A percentile compares a stretch with the other conserved stretches of the same genome.
Evolutionary conservation across 225 moss, liverwort and hornwort species (phyloP).

Genomic region (Physcomitrellopsis africana): DNA sequence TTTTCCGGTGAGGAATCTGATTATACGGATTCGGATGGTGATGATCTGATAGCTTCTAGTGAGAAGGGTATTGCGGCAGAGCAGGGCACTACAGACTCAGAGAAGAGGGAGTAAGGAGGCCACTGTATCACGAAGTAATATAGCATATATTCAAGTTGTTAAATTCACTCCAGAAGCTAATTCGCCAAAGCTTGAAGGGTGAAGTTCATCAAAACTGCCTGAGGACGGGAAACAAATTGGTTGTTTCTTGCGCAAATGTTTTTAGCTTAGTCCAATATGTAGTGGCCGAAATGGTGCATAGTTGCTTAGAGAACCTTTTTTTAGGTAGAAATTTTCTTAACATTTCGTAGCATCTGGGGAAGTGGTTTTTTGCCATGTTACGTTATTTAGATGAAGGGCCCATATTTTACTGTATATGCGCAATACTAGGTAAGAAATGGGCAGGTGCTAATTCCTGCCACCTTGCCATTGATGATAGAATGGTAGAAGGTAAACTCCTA

Average conservation of each 20-base stretch:
- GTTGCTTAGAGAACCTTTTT: background rate
- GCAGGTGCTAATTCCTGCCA: too few species aligned
- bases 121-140: background rate
- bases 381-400: too few species aligned
- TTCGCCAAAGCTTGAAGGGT: slow-evolving; percentile 7
- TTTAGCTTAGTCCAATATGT: slow-evolving; percentile 11
- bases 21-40: slow-evolving; percentile 45
- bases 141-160: slow-evolving; percentile 6
- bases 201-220: slow-evolving; percentile 3
- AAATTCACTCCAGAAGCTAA: background rate
- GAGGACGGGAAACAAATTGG: slow-evolving; percentile 22
- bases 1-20: slow-evolving; percentile 47
- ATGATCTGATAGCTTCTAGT: slow-evolving; percentile 27
- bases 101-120: slow-evolving; percentile 23
- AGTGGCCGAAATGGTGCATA: slow-evolving; percentile 7
- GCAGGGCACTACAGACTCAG: slow-evolving; percentile 25
- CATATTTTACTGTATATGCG: too few species aligned
- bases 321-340: too few species aligned
- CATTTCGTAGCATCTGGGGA: too few species aligned
- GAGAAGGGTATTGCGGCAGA: slow-evolving; percentile 15
- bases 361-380: too few species aligned
- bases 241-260: too few species aligned
- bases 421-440: too few species aligned
- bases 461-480: too few species aligned
- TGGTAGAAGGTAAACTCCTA: too few species aligned